Evolutionary conservation across 2,329 filamentous ascomycete genomes (phyloP).

Genomic region (Tolypocladium pustulatum): DNA sequence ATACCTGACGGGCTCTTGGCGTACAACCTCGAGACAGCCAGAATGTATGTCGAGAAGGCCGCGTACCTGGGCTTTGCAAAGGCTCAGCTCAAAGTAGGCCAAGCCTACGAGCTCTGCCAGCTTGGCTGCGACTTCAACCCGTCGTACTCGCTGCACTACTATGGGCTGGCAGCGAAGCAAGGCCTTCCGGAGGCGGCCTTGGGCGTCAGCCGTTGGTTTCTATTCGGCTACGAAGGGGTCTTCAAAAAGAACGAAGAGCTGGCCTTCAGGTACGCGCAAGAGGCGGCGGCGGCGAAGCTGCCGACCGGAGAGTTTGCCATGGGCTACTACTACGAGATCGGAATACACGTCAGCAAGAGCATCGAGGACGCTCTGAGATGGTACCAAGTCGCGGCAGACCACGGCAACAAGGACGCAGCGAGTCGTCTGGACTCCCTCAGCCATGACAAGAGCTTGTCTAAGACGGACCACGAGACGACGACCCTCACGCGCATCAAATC

Average conservation of each 20-base stretch:
- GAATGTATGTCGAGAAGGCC: conserved; percentile 89
- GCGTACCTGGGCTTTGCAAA: conserved; percentile 94
- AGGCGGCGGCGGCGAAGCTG: conserved; percentile 72
- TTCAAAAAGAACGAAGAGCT: conserved; percentile 95
- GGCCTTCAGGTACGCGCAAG: conserved; percentile 81
- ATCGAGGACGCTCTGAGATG: conserved; percentile 73
- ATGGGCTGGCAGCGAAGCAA: conserved; percentile 82
- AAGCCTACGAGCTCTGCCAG: conserved; percentile 88
- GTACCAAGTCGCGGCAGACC: conserved; percentile 82
- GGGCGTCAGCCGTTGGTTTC: conserved; percentile 96
- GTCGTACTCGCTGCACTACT: conserved; percentile 87
- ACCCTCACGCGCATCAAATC: conserved; percentile 83
- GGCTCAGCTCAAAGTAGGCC: conserved; percentile 93
- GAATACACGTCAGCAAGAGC: conserved; percentile 80
- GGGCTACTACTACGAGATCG: conserved; percentile 96
- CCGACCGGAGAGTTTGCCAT: conserved; percentile 91
- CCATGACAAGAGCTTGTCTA: conserved; percentile 73
- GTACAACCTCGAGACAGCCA: conserved; percentile 61
- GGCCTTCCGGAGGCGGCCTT: conserved; percentile 90
- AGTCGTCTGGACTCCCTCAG: conserved; percentile 75
- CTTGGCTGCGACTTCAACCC: conserved; percentile 93
- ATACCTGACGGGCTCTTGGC: conserved; percentile 63
- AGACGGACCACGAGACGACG: conserved; percentile 85
- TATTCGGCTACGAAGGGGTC: conserved; percentile 85
- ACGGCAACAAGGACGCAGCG: conserved; percentile 83